Conservation (phyloP, 176 grass and related monocot genomes). For the Zoysia pacifica region DNA sequence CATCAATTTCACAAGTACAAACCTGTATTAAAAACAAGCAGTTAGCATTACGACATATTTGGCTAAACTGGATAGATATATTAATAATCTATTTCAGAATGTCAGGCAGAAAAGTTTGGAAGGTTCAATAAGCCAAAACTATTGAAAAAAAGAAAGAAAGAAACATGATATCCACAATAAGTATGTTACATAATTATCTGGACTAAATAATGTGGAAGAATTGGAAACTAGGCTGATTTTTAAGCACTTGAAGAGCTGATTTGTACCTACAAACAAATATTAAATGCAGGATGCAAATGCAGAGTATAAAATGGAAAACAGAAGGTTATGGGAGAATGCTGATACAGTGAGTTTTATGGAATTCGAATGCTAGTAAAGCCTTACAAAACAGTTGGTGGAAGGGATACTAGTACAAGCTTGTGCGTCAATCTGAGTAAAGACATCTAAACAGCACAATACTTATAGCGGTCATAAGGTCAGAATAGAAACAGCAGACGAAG, state of each 20-base stretch:
- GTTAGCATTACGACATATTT: slow-evolving; percentile 13
- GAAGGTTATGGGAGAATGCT: neutral
- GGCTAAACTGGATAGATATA: neutral
- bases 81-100: neutral
- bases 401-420: too few species aligned
- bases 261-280: slow-evolving; percentile 25
- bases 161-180: slow-evolving; percentile 14
- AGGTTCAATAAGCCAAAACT: slow-evolving; percentile 20
- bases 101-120: neutral
- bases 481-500: slow-evolving; percentile 41
- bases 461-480: slow-evolving; percentile 22
- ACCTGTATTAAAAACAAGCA: slow-evolving; percentile 43
- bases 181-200: slow-evolving; percentile 13
- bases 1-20: slow-evolving; percentile 56
- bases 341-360: neutral
- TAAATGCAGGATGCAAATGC: slow-evolving; percentile 9
- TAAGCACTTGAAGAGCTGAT: slow-evolving; percentile 11
- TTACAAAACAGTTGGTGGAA: too few species aligned
- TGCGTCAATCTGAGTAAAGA: slow-evolving; percentile 18
- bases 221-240: slow-evolving; percentile 1
- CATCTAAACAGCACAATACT: slow-evolving; percentile 26
- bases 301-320: neutral
- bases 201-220: slow-evolving; percentile 14
- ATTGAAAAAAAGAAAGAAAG: neutral
- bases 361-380: neutral